Evolutionary conservation across 2,329 filamentous ascomycete genomes (phyloP).

Genomic region (Cladosporium sp.): DNA sequence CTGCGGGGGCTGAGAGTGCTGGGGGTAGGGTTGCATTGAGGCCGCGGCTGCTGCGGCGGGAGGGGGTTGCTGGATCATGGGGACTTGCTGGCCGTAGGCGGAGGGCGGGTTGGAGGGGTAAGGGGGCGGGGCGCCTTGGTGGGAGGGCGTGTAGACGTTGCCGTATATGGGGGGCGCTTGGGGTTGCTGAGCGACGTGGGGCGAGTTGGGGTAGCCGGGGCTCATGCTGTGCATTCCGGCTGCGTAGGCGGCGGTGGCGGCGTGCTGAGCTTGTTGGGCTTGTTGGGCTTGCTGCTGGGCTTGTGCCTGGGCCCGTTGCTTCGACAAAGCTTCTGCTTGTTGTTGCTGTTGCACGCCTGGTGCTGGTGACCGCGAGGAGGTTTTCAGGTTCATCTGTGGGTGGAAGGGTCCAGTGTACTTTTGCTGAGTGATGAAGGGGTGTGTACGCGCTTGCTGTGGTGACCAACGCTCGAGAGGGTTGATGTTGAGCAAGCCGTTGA

Average conservation of each 20-base stretch:
- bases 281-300: slow-evolving; percentile 64
- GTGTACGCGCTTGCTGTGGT: slow-evolving; percentile 91
- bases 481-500: slow-evolving; percentile 84
- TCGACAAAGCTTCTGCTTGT: slow-evolving; percentile 87
- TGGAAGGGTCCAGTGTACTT: slow-evolving; percentile 96
- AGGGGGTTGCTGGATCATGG: slow-evolving; percentile 53
- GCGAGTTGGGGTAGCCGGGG: slow-evolving; percentile 37
- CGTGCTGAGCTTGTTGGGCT: slow-evolving; percentile 36
- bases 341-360: slow-evolving; percentile 94
- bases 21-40: slow-evolving; percentile 28
- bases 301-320: slow-evolving; percentile 66
- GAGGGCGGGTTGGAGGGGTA: slow-evolving; percentile 65
- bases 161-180: slow-evolving; percentile 57
- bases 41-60: slow-evolving; percentile 30
- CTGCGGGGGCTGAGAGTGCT: slow-evolving; percentile 42
- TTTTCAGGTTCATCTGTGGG: slow-evolving; percentile 92
- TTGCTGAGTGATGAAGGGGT: slow-evolving; percentile 97
- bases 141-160: slow-evolving; percentile 63
- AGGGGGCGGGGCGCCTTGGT: slow-evolving; percentile 67
- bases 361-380: slow-evolving; percentile 73
- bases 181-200: slow-evolving; percentile 18
- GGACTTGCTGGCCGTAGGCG: slow-evolving; percentile 65
- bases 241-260: slow-evolving; percentile 31
- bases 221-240: slow-evolving; percentile 25
- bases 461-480: slow-evolving; percentile 97